Percentiles rank a stretch among this genome's conserved stretches.
Conservation (phyloP, 2,329 filamentous ascomycete species). For the Microdochium paspali region DNA sequence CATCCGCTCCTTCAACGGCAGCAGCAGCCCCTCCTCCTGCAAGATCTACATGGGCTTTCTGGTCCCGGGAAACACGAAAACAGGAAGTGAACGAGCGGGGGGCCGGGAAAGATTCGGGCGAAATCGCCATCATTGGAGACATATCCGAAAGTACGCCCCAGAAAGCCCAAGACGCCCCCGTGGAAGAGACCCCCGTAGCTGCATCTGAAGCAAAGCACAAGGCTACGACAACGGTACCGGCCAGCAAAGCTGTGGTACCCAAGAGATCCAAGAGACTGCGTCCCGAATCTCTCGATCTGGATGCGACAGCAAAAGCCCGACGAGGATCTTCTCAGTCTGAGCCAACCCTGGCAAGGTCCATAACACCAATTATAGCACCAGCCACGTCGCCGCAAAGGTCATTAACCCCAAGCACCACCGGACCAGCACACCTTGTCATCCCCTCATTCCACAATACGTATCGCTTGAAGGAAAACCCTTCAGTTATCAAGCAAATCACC, state of each 20-base stretch:
- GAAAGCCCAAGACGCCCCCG: slow-evolving; percentile 32
- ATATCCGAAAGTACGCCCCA: slow-evolving; percentile 45
- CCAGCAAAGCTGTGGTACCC: slow-evolving; percentile 3
- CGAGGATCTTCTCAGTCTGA: slow-evolving; percentile 24
- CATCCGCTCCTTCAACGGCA: slow-evolving; percentile 12
- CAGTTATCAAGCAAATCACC: slow-evolving; percentile 58
- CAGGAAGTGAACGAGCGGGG: slow-evolving; percentile 20
- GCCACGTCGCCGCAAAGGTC: slow-evolving; percentile 1
- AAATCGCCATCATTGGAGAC: slow-evolving; percentile 49
- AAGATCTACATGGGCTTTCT: slow-evolving; percentile 72
- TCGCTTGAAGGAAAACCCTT: slow-evolving; percentile 54
- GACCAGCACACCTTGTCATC: slow-evolving; percentile 53
- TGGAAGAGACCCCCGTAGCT: slow-evolving; percentile 19
- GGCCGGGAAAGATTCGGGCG: slow-evolving; percentile 30
- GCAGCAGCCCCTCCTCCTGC: slow-evolving; percentile 28
- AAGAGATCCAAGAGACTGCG: slow-evolving; percentile 35
- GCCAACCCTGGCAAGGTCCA: not conserved
- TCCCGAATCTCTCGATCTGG: slow-evolving; percentile 37
- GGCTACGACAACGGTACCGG: slow-evolving; percentile 4
- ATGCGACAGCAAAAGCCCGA: slow-evolving; percentile 23
- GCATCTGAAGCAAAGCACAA: slow-evolving; percentile 17
- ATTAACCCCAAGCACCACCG: slow-evolving; percentile 24
- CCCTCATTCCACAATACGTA: slow-evolving; percentile 65
- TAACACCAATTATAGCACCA: not conserved
- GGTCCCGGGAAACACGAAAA: slow-evolving; percentile 51